Conservation (phyloP, 225 moss, liverwort and hornwort genomes). For the Pseudoscleropodium purum region DNA sequence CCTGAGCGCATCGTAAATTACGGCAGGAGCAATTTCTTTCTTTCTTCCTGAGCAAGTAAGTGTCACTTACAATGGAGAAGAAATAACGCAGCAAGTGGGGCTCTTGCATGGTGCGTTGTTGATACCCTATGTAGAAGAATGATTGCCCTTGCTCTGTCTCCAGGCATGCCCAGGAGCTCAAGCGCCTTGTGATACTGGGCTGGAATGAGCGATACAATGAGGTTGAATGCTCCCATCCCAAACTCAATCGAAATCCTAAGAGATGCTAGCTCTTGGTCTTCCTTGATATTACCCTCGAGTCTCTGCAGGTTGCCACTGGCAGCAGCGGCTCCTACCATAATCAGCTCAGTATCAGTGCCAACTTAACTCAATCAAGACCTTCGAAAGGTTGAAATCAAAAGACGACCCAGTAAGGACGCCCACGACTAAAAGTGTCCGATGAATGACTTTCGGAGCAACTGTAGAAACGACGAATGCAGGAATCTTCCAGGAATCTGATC, state of each 20-base stretch:
- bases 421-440: background rate
- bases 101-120: conserved; percentile 63
- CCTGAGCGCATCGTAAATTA: background rate
- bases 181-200: conserved; percentile 79
- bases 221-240: conserved; percentile 87
- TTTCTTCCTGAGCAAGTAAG: background rate
- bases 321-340: conserved; percentile 56
- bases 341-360: conserved; percentile 10
- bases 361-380: background rate
- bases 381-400: background rate
- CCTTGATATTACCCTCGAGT: conserved; percentile 52
- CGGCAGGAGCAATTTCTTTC: background rate
- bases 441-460: background rate
- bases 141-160: conserved; percentile 57
- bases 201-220: conserved; percentile 71
- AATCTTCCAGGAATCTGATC: background rate
- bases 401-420: background rate
- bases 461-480: background rate
- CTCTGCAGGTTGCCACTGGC: conserved; percentile 62
- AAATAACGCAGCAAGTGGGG: conserved; percentile 70
- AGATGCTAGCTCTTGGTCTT: conserved; percentile 86
- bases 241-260: conserved; percentile 76
- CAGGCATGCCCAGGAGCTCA: conserved; percentile 80
- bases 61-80: conserved; percentile 66
- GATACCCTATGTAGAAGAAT: conserved; percentile 61